These are phyloP conservation scores for Colletotrichum sp. DNA, from an alignment of 2,329 filamentous ascomycete genomes.

Conservation along the genomic window DNA sequence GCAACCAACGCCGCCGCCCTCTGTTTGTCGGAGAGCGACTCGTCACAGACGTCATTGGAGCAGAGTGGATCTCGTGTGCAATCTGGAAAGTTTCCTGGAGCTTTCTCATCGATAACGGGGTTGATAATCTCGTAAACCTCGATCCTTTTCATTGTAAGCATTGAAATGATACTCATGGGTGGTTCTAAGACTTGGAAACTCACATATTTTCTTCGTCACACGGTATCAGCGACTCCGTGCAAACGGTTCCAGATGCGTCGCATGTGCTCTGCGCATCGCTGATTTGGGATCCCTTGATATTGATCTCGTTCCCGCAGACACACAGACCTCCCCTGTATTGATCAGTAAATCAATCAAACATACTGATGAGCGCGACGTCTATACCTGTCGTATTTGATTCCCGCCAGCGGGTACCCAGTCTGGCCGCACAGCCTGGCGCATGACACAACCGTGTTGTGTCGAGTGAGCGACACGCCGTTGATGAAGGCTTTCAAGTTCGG, in stretches of 20 bases:
- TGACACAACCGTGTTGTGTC: background rate
- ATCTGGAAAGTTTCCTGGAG: constrained; percentile 23
- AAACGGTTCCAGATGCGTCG: background rate
- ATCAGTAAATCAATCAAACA: background rate
- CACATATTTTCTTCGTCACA: background rate
- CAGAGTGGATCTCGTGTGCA: constrained; percentile 30
- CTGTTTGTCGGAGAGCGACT: constrained; percentile 38
- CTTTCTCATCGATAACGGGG: background rate
- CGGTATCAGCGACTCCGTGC: background rate
- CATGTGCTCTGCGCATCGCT: background rate
- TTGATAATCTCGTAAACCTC: background rate
- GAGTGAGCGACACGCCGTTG: background rate
- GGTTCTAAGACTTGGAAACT: background rate
- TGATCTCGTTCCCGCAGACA: background rate
- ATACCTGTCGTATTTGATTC: background rate
- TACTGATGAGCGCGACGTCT: accelerated
- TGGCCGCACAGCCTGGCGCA: background rate
- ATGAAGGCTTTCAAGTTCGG: background rate
- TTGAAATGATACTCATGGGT: background rate
- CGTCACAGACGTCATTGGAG: constrained; percentile 49
- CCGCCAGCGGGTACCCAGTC: background rate
- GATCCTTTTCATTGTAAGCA: background rate
- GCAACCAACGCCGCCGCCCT: constrained; percentile 53
- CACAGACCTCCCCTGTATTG: background rate
- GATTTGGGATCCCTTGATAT: background rate